Conservation (phyloP, 1,139 yeast genomes). For the Blastobotrys persicus region DNA sequence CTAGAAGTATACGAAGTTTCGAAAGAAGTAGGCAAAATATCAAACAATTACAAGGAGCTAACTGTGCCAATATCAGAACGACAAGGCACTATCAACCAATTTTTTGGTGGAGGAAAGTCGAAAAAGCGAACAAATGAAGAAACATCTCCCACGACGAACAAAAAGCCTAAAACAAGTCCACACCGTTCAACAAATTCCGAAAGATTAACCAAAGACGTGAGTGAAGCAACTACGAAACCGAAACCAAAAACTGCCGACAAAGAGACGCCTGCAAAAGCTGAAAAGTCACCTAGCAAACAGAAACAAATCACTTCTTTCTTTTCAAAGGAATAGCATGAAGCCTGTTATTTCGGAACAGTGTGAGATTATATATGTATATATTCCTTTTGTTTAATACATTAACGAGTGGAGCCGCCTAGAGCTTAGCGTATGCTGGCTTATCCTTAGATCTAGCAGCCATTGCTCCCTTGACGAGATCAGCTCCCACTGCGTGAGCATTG, state of each 20-base stretch:
- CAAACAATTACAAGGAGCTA: conserved; percentile 48
- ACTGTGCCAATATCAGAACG: conserved; percentile 40
- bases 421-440: conserved; percentile 34
- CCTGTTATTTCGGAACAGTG: too few species aligned
- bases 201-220: too few species aligned
- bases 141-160: conserved; percentile 1
- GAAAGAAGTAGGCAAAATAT: conserved; percentile 62
- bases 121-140: conserved; percentile 3
- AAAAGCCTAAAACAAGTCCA: too few species aligned
- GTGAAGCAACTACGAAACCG: too few species aligned
- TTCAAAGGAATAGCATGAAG: conserved; percentile 7
- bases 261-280: conserved; percentile 2
- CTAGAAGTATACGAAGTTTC: conserved; percentile 57
- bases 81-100: conserved; percentile 11
- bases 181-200: too few species aligned
- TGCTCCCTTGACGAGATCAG: conserved; percentile 35
- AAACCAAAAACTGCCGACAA: too few species aligned
- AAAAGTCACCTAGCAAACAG: conserved; percentile 6
- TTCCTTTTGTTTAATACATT: too few species aligned
- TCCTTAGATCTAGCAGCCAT: conserved; percentile 33
- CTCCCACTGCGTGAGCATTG: conserved; percentile 48
- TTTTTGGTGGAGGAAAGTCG: conserved; percentile 2
- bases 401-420: conserved; percentile 20
- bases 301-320: conserved; percentile 17
- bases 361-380: too few species aligned